Percentiles rank a stretch among this genome's conserved stretches.
These are phyloP conservation scores for Pseudoperonospora humuli DNA, from an alignment of 352 stramenopile genomes.

Conservation along the genomic window DNA sequence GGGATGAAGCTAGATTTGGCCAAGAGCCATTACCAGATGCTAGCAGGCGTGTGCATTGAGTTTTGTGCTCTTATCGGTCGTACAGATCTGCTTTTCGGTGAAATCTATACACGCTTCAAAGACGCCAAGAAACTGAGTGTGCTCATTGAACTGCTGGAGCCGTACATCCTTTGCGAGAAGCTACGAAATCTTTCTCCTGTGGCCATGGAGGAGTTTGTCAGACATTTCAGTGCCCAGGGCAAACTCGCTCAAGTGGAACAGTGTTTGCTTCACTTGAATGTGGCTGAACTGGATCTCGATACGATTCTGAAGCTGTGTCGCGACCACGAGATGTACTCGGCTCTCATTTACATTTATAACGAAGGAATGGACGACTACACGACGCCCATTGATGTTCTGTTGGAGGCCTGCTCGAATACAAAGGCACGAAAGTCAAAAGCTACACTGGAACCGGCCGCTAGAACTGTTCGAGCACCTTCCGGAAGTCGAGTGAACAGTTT, in stretches of 20 bases:
- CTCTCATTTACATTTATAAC: constrained; percentile 93
- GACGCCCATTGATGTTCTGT: constrained; percentile 85
- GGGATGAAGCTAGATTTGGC: constrained; percentile 83
- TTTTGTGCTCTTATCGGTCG: constrained; percentile 88
- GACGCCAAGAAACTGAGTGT: constrained; percentile 76
- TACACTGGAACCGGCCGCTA: constrained; percentile 6
- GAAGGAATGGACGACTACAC: constrained; percentile 89
- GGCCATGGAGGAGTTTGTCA: constrained; percentile 91
- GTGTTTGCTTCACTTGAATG: constrained; percentile 91
- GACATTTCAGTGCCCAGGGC: constrained; percentile 83
- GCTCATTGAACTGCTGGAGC: constrained; percentile 91
- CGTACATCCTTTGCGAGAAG: constrained; percentile 92
- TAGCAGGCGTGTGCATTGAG: constrained; percentile 93
- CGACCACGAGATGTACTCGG: constrained; percentile 89
- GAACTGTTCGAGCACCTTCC: constrained; percentile 21
- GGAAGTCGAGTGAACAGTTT: constrained; percentile 50
- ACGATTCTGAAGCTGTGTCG: constrained; percentile 89
- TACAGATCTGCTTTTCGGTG: constrained; percentile 79
- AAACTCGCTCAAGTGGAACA: constrained; percentile 88
- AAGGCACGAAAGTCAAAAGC: constrained; percentile 29
- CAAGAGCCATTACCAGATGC: constrained; percentile 94
- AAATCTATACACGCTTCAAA: constrained; percentile 85
- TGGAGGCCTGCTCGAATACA: constrained; percentile 64
- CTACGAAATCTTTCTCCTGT: constrained; percentile 87
- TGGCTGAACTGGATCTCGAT: constrained; percentile 91